Evolutionary conservation across 768 basidiomycete species (phyloP), one percentile per base, ranked within the genome.

Genomic region (Antrodiella citrinella): DNA sequence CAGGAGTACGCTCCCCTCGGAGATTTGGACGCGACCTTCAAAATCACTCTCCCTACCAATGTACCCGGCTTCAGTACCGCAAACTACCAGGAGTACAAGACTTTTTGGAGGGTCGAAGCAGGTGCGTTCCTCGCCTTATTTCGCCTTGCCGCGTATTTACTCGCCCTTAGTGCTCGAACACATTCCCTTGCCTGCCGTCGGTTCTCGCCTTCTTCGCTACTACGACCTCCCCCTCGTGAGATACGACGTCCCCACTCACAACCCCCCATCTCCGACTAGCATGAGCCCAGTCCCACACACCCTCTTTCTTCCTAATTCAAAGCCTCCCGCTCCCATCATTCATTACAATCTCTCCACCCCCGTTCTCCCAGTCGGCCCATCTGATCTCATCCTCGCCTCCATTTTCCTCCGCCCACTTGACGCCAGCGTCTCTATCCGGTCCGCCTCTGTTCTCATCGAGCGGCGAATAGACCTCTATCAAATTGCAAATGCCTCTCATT

Each of bases 81-180:
- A 12, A 73, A 80, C 52, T 88, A 82, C 59, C 84, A 84, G 57
- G 84, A 83, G 58, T 92, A 89, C 65, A 75, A 83, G 41, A 81
- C 86, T 61, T 78, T 78, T 61, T 92, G 90, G 90, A 75, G 87
- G 48, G 72, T 92, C 50, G 90, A 92, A 70, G 89, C 89, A 54
- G 76, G 88, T 82, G 55, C 55, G 81, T 73, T 12, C 43, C 54
- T 46, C 48, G n/a, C 48, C 44, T 38, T 40, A 45, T 44, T 26
- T 49, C 51, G 56, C 48, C 52, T 23, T 9, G 10, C 10, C 43
- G 10, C 10, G 10, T 19, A 19, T 19, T 44, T 9, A 44, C 45
- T 24, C 23, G 21, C 46, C 50, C 44, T 21, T 56, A 88, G 88
- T 84, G 45, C 75, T 91, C 43, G 75, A 76, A 52, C 90, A 91